Evolutionary conservation across 1,139 yeast genomes (phyloP), one percentile per base, ranked within the genome.

Genomic region (Geotrichum macrosporum): DNA sequence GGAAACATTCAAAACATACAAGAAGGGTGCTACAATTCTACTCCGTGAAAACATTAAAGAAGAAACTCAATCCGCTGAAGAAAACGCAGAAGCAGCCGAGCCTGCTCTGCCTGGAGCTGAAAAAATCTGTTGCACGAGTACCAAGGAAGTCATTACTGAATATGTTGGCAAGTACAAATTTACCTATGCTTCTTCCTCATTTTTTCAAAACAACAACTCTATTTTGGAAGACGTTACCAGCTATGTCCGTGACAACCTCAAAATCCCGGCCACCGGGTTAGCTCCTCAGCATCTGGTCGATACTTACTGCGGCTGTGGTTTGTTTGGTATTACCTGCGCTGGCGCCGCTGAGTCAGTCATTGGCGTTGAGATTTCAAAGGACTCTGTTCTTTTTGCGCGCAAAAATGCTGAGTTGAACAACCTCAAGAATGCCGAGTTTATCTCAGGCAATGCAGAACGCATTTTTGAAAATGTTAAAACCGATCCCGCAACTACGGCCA

Each of bases 271-370:
- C n/a, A 59, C 58, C 50, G 57, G 61, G 12, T 63, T 64, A 24
- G 69, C 69, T 5, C 77, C 77, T 12, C 73, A 66, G 54, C 88
- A 81, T 63, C 71, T 92, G 47, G 96, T 92, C 22, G 98, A 92
- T 65, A 96, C 98, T 0, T 92, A 92, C 68, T 92, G 98, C 72
- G 98, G 98, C 2, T 86, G 96, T 2, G 98, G 98, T 0, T 70
- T 92, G 43, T 92, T 92, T 65, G 84, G 95, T 50, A 82, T 92
- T 47, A 80, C 96, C 5, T 84, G 95, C 59, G 81, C 94, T 20
- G 68, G 76, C 19, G 81, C 84, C 35, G 95, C 88, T 12, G 81
- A 84, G 38, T 76, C 76, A 55, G 95, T 88, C 2, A 78, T 87
- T 55, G 98, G 98, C 27, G 98, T 92, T 21, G 98, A 92, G 65